Conservation (phyloP, 495 filamentous ascomycete species). For the Penicillium subrubescens region DNA sequence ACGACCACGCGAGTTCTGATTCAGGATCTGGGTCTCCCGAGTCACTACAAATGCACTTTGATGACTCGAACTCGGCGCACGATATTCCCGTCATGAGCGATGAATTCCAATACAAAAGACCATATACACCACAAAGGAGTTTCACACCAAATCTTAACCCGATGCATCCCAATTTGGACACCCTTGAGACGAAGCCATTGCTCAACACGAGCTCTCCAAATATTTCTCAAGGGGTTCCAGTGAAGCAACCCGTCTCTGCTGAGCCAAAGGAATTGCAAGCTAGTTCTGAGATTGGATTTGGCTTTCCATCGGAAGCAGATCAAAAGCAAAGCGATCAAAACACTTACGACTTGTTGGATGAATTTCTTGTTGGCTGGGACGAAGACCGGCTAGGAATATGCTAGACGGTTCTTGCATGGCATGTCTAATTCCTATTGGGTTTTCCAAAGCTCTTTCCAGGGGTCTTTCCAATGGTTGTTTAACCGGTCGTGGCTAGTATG, state of each 20-base stretch:
- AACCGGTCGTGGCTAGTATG: too few relatives aligned
- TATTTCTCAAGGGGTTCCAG: not conserved
- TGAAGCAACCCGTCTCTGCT: not conserved
- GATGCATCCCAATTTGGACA: not conserved
- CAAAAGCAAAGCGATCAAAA: not conserved
- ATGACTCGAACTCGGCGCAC: not conserved
- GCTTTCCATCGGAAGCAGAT: not conserved
- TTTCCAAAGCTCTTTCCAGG: not conserved
- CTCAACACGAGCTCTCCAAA: not conserved
- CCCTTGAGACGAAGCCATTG: not conserved
- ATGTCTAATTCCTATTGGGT: not conserved
- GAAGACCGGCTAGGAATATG: not conserved
- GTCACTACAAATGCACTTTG: not conserved
- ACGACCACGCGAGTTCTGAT: not conserved
- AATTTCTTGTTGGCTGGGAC: not conserved
- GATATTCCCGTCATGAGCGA: not conserved
- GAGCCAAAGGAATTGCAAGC: not conserved
- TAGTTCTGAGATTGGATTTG: not conserved
- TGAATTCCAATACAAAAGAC: not conserved
- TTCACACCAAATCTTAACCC: not conserved
- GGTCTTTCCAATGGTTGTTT: too few relatives aligned
- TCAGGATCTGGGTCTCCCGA: not conserved
- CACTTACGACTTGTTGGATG: not conserved
- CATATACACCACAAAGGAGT: not conserved
- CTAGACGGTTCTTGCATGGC: not conserved